Conservation (phyloP, 2,329 filamentous ascomycete species). For the Diatrype stigma region DNA sequence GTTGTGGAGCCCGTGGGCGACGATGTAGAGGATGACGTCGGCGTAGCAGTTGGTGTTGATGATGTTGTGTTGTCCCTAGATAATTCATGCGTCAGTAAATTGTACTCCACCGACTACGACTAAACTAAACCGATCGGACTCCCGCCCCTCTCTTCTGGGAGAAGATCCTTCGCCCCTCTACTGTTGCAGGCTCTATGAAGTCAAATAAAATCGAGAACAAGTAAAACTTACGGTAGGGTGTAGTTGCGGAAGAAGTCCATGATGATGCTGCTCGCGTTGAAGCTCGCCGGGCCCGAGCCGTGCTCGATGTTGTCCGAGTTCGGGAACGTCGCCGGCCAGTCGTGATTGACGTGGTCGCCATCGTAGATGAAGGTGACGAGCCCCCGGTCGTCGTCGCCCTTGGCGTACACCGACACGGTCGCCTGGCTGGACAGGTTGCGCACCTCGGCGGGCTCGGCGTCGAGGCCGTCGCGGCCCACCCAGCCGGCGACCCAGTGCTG, state of each 20-base stretch:
- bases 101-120: not conserved
- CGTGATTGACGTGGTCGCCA: slow-evolving; percentile 22
- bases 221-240: slow-evolving; percentile 2
- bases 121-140: no score
- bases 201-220: not conserved
- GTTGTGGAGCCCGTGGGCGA: not conserved
- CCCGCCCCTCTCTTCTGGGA: no score
- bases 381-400: slow-evolving; percentile 9
- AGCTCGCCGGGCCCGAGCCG: slow-evolving; percentile 14
- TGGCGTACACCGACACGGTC: slow-evolving; percentile 8
- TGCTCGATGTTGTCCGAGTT: slow-evolving; percentile 19
- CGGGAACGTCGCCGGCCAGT: slow-evolving; percentile 19
- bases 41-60: not conserved
- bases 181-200: no score
- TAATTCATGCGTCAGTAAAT: not conserved
- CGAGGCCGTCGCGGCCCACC: slow-evolving; percentile 27
- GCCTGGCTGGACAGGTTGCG: slow-evolving; percentile 1
- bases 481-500: slow-evolving; percentile 35
- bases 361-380: slow-evolving; percentile 22
- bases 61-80: not conserved
- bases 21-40: not conserved
- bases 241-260: slow-evolving; percentile 22
- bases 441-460: slow-evolving; percentile 1
- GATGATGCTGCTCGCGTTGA: slow-evolving; percentile 21
- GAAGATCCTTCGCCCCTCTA: not conserved